Evolutionary conservation across 2,329 filamentous ascomycete genomes (phyloP), one percentile per base, ranked within the genome.

Genomic region (Cladosporium sp.): DNA sequence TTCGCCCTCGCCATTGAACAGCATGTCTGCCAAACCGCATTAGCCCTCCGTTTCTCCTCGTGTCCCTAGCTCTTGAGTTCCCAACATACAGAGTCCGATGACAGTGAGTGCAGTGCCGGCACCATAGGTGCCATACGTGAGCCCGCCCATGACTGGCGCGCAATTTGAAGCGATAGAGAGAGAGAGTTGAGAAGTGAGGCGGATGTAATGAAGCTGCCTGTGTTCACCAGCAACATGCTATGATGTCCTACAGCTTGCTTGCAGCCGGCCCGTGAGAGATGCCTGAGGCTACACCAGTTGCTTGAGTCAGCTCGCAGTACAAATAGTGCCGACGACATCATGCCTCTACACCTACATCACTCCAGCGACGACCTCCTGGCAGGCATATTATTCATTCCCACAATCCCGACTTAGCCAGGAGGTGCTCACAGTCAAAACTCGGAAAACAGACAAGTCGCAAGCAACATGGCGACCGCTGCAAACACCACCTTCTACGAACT

Each of bases 1-100:
- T 79, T 99, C 92, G 68, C 95, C 93, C 70, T 88, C 90, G 67
- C 89, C 90, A 66, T 93, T 95, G 70, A 99, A 96, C 70, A 99
- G 89, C 89, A 99, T 95, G 74, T 99, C 93, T 99, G 71, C 40
- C 37, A 50, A 41, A 29, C 39, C 39, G 52, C 34, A 54, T 66
- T 58, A 68, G 63, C 61, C 42, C 48, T 55, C 27, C 20, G 37
- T 48, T n/a, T n/a, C 34, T 24, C 44, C 34, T 38, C n/a, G n/a
- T 27, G 20, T 18, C 44, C 29, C 39, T n/a, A 36, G 50, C 44
- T 40, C 38, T 40, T 34, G 17, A 39, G 17, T 39, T 39, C 32
- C 41, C 17, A 39, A 50, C 39, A 50, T 65, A 70, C 68, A 70
- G 24, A 70, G 61, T 45, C 68, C 68, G 52, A 70, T 61, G 54